Percentiles rank a stretch among this genome's conserved stretches.
Conservation (phyloP, 2,329 filamentous ascomycete genomes). For the Aspergillus felis region DNA sequence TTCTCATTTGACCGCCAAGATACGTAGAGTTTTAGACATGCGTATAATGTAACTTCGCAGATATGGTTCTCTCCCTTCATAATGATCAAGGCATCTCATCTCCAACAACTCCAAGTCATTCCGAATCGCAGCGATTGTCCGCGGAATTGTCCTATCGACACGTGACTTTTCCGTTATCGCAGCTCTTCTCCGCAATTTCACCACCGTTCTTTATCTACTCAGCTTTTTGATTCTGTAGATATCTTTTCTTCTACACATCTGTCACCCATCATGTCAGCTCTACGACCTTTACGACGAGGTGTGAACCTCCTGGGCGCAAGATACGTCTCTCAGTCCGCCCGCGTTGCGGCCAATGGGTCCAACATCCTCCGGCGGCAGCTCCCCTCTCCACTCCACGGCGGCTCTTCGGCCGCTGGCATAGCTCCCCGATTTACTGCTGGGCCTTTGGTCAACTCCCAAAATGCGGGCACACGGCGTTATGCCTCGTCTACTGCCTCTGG, state of each 20-base stretch:
- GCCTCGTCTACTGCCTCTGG: conserved; percentile 25
- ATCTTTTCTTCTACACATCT: conserved; percentile 1
- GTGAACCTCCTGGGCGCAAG: conserved; percentile 26
- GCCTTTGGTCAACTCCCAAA: conserved; percentile 7
- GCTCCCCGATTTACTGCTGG: conserved; percentile 4
- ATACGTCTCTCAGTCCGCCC: conserved; percentile 20
- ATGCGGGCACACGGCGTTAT: conserved; percentile 28
- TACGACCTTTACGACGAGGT: conserved; percentile 27
- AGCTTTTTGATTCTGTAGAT: conserved; percentile 11
- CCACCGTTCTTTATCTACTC: conserved; percentile 9
- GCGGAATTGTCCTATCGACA: conserved; percentile 31
- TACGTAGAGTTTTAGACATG: not conserved
- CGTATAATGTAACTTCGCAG: not conserved
- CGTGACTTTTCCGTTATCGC: conserved; percentile 36
- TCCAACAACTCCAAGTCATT: not conserved
- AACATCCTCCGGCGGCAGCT: conserved; percentile 26
- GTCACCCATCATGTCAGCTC: conserved; percentile 23
- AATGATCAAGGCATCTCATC: not conserved
- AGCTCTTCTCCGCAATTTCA: conserved; percentile 17
- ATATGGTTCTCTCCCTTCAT: not conserved
- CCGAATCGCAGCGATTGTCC: conserved; percentile 14
- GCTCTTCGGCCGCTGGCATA: conserved; percentile 13
- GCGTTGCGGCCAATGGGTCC: conserved; percentile 31
- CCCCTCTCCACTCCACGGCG: conserved; percentile 25
- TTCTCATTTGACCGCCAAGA: not conserved